Evolutionary conservation across 2,329 filamentous ascomycete genomes (phyloP), one percentile per base, ranked within the genome.

Genomic region (Paecilomyces fulvus): DNA sequence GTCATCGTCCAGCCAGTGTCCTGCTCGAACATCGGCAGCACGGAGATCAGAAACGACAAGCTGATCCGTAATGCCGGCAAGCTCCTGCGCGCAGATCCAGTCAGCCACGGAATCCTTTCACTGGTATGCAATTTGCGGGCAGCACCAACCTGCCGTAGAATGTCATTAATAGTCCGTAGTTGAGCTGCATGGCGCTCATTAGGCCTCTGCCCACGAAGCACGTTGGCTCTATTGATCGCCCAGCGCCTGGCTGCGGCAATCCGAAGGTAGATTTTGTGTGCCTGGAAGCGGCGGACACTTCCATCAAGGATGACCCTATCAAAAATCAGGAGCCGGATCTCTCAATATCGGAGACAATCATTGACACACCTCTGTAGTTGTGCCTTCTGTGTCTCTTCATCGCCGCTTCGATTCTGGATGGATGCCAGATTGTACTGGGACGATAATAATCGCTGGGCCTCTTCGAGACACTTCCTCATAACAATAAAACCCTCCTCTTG

Each of bases 1-100:
- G 64, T 86, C 83, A 59, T 86, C 83, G 37, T 73, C 71, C 49
- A 85, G 72, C 83, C 83, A 86, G 70, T 84, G 83, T 43, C 81
- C 80, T 60, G 82, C 80, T 48, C 78, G 72, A 49, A 73, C 64
- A 64, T 86, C 83, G 46, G 80, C 77, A 25, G 76, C 72, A 59
- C 79, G 78, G 17, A 86, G 76, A 30, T 80, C 79, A 56, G 77
- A 74, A 53, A 82, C 75, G 51, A 85, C 79, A 60, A 80, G 73
- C 50, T 77, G 73, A 61, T 86, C 81, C 12, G 82, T 84, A 59
- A 85, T 76, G 25, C 75, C 74, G 12, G 75, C 72, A 49, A 85
- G 71, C 66, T 86, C 83, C 80, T 86, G 63, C 53, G 51, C 37
- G 3, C 61, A 56, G 12, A n/a, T 28, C 53, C 11, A 56, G 30